phyloP scores from a whole-genome alignment of 1,139 yeast species.

The Saccharomyces uvarum region DNA sequence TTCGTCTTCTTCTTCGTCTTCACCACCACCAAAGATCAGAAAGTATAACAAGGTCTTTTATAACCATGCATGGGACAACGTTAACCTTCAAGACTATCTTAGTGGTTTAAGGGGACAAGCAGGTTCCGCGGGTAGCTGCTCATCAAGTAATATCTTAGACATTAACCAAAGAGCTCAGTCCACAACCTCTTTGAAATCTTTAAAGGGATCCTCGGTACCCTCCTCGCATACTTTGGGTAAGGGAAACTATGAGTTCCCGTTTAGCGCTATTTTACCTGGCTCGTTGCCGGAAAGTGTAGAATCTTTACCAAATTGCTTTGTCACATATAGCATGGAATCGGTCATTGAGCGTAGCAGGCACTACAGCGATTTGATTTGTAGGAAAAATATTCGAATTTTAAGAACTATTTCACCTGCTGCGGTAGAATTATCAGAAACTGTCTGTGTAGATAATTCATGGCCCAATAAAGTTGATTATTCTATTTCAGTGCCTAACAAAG shows the following conservation, averaged over 20 bases:
- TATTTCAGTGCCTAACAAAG: constrained; percentile 78
- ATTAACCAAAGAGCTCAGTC: not conserved
- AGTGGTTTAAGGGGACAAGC: not conserved
- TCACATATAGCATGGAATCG: constrained; percentile 74
- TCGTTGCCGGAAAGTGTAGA: constrained; percentile 81
- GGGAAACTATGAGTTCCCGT: constrained; percentile 90
- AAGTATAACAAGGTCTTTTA: constrained; percentile 54
- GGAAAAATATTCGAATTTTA: constrained; percentile 69
- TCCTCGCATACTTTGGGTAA: constrained; percentile 37
- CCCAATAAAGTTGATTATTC: constrained; percentile 89
- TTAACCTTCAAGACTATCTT: constrained; percentile 38
- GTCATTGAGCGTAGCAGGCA: constrained; percentile 77
- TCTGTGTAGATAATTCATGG: constrained; percentile 94
- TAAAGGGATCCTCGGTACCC: not conserved
- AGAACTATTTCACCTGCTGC: constrained; percentile 85
- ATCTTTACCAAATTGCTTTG: constrained; percentile 77
- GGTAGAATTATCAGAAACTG: constrained; percentile 80
- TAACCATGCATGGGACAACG: constrained; percentile 66
- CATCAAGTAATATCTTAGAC: not conserved
- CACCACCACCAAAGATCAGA: constrained; percentile 30
- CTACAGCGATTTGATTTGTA: constrained; percentile 44
- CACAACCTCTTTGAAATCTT: not conserved
- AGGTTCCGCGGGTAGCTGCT: not conserved
- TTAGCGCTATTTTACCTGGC: constrained; percentile 79
- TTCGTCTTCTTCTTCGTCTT: constrained; percentile 34